phyloP scores from a whole-genome alignment of 257 asterid species.

The Rehmannia glutinosa region DNA sequence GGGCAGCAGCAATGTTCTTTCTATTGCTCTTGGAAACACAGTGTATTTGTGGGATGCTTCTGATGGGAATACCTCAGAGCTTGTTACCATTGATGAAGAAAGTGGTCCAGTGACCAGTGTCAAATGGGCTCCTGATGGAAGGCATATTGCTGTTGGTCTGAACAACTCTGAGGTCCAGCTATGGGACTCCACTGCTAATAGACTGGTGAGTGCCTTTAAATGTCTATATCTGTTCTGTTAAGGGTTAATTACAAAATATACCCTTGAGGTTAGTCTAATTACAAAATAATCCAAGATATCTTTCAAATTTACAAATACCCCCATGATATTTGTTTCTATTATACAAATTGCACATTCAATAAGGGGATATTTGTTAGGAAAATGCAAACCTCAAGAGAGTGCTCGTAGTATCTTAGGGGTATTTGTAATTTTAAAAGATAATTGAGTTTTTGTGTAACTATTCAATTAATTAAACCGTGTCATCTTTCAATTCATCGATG shows the following conservation, averaged over 20 bases:
- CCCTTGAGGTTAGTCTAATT: no score
- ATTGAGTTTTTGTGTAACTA: neutral
- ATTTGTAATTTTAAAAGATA: no score
- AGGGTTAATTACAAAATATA: no score
- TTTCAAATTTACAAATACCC: no score
- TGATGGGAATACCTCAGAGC: conserved; percentile 70
- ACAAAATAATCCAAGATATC: no score
- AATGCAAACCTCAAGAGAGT: no score
- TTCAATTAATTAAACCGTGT: no score
- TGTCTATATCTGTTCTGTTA: no score
- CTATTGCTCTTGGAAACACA: conserved; percentile 81
- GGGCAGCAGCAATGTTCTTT: conserved; percentile 90
- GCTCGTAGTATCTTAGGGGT: no score
- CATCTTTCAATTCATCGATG: neutral
- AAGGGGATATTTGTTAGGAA: no score
- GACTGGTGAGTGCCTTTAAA: conserved; percentile 54
- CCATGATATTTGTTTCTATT: no score
- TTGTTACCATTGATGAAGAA: conserved; percentile 75
- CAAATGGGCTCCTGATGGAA: conserved; percentile 96
- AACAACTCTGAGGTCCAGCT: conserved; percentile 87
- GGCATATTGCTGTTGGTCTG: conserved; percentile 72
- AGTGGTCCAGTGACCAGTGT: conserved; percentile 85
- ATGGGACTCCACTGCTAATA: conserved; percentile 82
- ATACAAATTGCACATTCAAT: no score
- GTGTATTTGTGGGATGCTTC: conserved; percentile 95